Evolutionary conservation across 257 asterid species (phyloP).

Genomic region (Fraxinus americana): DNA sequence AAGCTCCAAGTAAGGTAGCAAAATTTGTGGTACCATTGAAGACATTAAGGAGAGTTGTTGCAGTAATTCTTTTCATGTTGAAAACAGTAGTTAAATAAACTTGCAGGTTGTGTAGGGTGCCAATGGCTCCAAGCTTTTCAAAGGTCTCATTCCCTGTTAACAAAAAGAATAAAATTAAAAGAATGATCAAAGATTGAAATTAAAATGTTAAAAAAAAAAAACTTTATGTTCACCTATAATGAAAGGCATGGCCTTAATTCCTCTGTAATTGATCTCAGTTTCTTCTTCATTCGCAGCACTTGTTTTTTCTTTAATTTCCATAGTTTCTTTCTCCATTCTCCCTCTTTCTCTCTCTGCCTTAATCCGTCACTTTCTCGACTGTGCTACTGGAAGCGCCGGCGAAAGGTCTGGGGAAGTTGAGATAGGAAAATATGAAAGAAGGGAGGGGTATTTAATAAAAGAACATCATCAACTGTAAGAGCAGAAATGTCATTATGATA

Average conservation of each 20-base stretch:
- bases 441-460: not conserved
- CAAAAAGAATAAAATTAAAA: not conserved
- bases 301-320: conserved; percentile 22
- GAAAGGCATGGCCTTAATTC: conserved; percentile 46
- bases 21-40: conserved; percentile 76
- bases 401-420: not conserved
- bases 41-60: conserved; percentile 62
- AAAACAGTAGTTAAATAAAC: conserved; percentile 70
- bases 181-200: not conserved
- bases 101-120: conserved; percentile 60
- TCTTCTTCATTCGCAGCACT: conserved; percentile 17
- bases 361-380: not conserved
- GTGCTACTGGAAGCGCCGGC: too few relatives aligned
- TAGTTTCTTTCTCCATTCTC: conserved; percentile 31
- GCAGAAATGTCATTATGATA: not conserved
- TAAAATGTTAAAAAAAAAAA: not conserved
- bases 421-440: not conserved
- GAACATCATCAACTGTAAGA: not conserved
- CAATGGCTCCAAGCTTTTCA: conserved; percentile 78
- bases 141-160: conserved; percentile 69
- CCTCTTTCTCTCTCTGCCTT: not conserved
- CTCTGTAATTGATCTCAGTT: conserved; percentile 36
- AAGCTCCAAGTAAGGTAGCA: conserved; percentile 70
- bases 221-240: conserved; percentile 32
- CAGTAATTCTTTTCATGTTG: conserved; percentile 61